Evolutionary conservation across 768 basidiomycete genomes (phyloP), one percentile per base, ranked within the genome.

Genomic region (Calocybe indica): DNA sequence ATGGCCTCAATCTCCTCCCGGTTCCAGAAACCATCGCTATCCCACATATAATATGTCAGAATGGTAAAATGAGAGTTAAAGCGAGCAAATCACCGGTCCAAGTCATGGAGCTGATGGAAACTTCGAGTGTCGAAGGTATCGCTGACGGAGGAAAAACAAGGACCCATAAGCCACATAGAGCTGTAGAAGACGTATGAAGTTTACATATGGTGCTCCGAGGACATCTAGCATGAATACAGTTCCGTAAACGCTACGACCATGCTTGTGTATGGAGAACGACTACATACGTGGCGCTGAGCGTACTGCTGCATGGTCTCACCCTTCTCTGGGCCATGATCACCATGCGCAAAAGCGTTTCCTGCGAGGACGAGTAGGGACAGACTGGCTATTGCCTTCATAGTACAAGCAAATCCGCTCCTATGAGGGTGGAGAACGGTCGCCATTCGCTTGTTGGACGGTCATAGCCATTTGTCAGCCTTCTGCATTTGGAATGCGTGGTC

Each of bases 81-180:
- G 7, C 31, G 6, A 30, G 10, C 14, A 31, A 6, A 32, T 31
- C 22, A 85, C 86, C 82, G 71, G 67, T 98, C 83, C 48, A 99
- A 73, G 68, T 99, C 95, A 67, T 99, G 95, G 9, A 99, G 71
- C 51, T 88, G 83, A 78, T 96, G 95, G 80, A 99, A 99, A 62
- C 91, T 89, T 56, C 82, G 74, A 37, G 80, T 68, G 58, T 87
- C 92, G 55, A 90, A 95, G 36, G 81, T 79, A 61, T 92, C 88
- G 49, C 91, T 92, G 58, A 13, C 48, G 10, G 29, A 45, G n/a
- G 30, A 42, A 42, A 42, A 22, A 22, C 22, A 22, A 4, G 4
- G 22, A 22, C 22, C 22, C 14, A 30, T 60, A 34, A 49, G 51
- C 37, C 10, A 29, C 43, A 15, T 39, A 12, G 42, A 1, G 5